A percentile compares a stretch with the other conserved stretches of the same genome.
Conservation (phyloP, 2,329 filamentous ascomycete genomes). For the Cryphonectria carpinicola region DNA sequence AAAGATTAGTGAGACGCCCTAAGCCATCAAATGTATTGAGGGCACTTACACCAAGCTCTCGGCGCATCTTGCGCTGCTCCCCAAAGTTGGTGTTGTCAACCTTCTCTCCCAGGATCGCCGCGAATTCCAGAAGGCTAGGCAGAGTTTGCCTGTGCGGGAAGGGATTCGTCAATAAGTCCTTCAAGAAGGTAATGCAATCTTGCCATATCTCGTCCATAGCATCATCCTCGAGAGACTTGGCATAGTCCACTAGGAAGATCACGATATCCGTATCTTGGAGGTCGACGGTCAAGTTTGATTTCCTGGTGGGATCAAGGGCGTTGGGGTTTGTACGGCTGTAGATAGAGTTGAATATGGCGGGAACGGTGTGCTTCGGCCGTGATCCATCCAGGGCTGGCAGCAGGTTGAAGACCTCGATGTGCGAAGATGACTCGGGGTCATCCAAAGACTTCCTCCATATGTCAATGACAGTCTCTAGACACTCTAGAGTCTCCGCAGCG, state of each 20-base stretch:
- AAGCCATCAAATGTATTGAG: not conserved
- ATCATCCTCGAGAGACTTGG: constrained; percentile 89
- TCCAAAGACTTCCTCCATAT: constrained; percentile 70
- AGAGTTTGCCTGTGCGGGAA: constrained; percentile 93
- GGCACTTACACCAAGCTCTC: constrained; percentile 77
- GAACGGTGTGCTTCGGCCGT: constrained; percentile 86
- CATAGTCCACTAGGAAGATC: constrained; percentile 88
- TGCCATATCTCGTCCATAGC: constrained; percentile 98
- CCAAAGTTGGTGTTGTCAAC: constrained; percentile 98
- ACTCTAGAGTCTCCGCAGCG: constrained; percentile 88
- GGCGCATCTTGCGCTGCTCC: constrained; percentile 88
- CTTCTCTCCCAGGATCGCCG: constrained; percentile 88
- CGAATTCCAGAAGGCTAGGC: constrained; percentile 84
- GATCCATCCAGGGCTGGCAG: constrained; percentile 91
- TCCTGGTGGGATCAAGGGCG: constrained; percentile 76
- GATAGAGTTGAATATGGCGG: constrained; percentile 92
- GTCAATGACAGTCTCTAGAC: constrained; percentile 85
- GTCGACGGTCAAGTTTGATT: constrained; percentile 86
- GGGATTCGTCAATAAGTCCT: constrained; percentile 88
- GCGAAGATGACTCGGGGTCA: constrained; percentile 51
- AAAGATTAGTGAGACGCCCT: constrained; percentile 35
- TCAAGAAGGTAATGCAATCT: constrained; percentile 89
- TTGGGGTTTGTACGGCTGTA: constrained; percentile 90
- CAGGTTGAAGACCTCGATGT: constrained; percentile 76
- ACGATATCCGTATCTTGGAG: constrained; percentile 83